Percentiles rank a stretch among this genome's conserved stretches.
These are phyloP conservation scores for Retiboletus flavoniger DNA, from an alignment of 1,284 basidiomycete genomes.

Conservation along the genomic window DNA sequence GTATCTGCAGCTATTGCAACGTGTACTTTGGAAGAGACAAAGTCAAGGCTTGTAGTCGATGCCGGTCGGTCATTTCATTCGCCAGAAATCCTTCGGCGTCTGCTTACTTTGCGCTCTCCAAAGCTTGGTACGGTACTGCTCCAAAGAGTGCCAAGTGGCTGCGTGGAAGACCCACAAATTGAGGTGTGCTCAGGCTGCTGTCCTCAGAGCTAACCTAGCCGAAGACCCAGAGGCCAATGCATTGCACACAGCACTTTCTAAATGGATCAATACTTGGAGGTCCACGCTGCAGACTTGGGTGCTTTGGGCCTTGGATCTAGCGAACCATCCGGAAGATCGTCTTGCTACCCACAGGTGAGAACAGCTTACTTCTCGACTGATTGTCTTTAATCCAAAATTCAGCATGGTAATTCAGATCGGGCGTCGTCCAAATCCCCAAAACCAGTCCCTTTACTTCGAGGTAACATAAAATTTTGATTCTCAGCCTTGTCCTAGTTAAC, in stretches of 20 bases:
- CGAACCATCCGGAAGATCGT: conserved; percentile 23
- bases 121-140: conserved; percentile 33
- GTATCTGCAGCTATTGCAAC: conserved; percentile 32
- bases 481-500: background rate
- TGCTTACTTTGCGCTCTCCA: background rate
- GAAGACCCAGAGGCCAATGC: conserved; percentile 13
- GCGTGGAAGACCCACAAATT: conserved; percentile 33
- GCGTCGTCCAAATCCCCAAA: conserved; percentile 15
- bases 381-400: background rate
- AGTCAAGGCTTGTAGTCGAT: conserved; percentile 31
- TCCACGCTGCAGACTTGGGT: conserved; percentile 23
- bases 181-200: conserved; percentile 16
- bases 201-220: conserved; percentile 15
- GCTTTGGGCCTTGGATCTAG: conserved; percentile 28
- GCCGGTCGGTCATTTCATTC: conserved; percentile 24
- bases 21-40: conserved; percentile 27
- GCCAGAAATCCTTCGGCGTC: background rate
- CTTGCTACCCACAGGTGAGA: conserved; percentile 21
- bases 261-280: conserved; percentile 28
- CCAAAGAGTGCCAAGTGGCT: conserved; percentile 28
- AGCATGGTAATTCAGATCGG: conserved; percentile 27
- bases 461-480: conserved; percentile 10
- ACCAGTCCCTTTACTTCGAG: conserved; percentile 21
- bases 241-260: conserved; percentile 24
- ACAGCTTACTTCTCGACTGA: background rate